Evolutionary conservation across 169 alveolate genomes (phyloP), one percentile per base, ranked within the genome.

Genomic region (Plasmodium vinckei): DNA sequence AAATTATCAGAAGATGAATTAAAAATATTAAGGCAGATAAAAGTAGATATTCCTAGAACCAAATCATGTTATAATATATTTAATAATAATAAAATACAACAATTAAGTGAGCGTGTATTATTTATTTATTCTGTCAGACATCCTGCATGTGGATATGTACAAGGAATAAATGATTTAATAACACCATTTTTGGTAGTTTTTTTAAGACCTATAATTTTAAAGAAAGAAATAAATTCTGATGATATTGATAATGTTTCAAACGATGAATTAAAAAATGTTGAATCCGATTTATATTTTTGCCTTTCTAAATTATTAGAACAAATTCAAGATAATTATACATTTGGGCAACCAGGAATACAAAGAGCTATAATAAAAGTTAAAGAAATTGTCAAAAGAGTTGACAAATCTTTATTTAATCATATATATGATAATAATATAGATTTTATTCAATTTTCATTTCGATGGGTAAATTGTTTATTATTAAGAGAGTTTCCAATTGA

Each of bases 91-190:
- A 92, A 93, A 57, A 92, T 97, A 19, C 96, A 95, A 86, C 87
- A 72, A 54, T 87, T 96, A 89, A 95, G 97, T 95, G 98, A 95
- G 86, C 92, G 98, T 59, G 95, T 97, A 10, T 94, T 97, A 72
- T 97, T 94, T 77, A 93, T 97, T 17, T 97, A 98, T 97, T 96
- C 98, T 12, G 96, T 96, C 47, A 87, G 98, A 72, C 96, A 97
- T 92, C 99, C 99, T 10, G 98, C 98, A 2, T 93, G 97, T 77
- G 99, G 99, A 56, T 97, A 97, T 88, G 99, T 97, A 4, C 98
- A 97, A 94, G 99, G 99, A 39, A 95, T 97, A 44, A 97, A 97
- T 87, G 99, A 97, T 86, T 84, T 97, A 61, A 60, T 92, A 13
- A 88, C 84, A 97, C 96, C 87, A 94, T 96, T 84, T 92, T 94